Evolutionary conservation across 2,329 filamentous ascomycete species (phyloP).

Genomic region (Sarocladiaceae sp.): DNA sequence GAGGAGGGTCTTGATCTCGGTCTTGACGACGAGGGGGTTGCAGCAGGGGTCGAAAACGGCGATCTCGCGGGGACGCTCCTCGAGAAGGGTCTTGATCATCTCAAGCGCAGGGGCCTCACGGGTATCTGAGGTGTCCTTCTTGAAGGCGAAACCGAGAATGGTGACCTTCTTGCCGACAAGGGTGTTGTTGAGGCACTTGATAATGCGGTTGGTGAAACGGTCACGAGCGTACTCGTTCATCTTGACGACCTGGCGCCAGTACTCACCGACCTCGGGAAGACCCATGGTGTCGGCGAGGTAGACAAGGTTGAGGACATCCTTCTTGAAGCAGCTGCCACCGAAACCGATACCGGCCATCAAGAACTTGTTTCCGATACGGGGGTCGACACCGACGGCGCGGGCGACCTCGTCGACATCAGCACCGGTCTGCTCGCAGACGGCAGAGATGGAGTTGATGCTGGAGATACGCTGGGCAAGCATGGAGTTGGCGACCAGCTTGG

Average conservation of each 20-base stretch:
- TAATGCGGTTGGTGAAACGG: conserved; percentile 63
- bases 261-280: conserved; percentile 66
- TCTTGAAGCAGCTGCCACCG: conserved; percentile 77
- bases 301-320: conserved; percentile 70
- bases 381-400: conserved; percentile 62
- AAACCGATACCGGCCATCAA: conserved; percentile 74
- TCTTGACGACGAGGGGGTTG: conserved; percentile 44
- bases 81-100: conserved; percentile 60
- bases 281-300: conserved; percentile 70
- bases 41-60: conserved; percentile 66
- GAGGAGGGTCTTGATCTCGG: conserved; percentile 45
- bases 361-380: conserved; percentile 68
- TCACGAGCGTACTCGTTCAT: conserved; percentile 75
- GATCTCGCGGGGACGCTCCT: conserved; percentile 60
- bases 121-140: conserved; percentile 74
- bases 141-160: conserved; percentile 73
- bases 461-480: conserved; percentile 78
- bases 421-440: conserved; percentile 71
- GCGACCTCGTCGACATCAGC: conserved; percentile 73
- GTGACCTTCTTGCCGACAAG: conserved; percentile 67
- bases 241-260: conserved; percentile 69
- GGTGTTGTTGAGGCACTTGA: conserved; percentile 64
- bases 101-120: conserved; percentile 67
- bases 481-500: conserved; percentile 75
- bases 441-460: conserved; percentile 78